Evolutionary conservation across 306 rosid species (phyloP), one percentile per base, ranked within the genome.

Genomic region (Morella rubra): DNA sequence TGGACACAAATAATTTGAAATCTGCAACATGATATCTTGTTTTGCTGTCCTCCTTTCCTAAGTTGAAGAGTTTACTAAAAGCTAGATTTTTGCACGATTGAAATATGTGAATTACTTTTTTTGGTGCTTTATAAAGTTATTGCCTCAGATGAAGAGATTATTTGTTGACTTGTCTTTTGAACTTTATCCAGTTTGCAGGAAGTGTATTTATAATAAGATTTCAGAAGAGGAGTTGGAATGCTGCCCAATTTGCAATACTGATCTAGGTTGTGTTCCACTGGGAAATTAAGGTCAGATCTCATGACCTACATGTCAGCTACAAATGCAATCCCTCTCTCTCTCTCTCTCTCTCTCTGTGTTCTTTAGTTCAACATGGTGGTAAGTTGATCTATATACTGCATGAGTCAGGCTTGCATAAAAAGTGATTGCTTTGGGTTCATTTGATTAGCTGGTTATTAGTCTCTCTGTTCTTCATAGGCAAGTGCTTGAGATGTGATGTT

Each of bases 131-230:
- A 49, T 52, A 32, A 7, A 5, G n/a, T 71, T 67, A 22, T 55
- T 73, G 52, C 50, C 47, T 56, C 37, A 20, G 37, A 42, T 49
- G 76, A 79, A 22, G 27, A 19, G 16, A 24, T 67, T 58, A 60
- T 77, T 53, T 80, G 51, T 84, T 61, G 56, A 61, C 19, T 73
- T 52, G 18, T 56, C 60, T 12, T 71, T 55, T 50, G 74, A 32
- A 82, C 46, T 77, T 80, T 72, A 24, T 81, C 64, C 86, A 94
- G 98, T 94, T 84, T 94, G 97, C 96, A 92, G 93, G 90, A 89
- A 86, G 81, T 94, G 98, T 80, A 90, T 94, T 54, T 76, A 83
- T 73, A 82, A 76, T 22, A 88, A 87, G 87, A 80, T 94, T 42
- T 69, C 83, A 1, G 90, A 92, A 0, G 92, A 90, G 59, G 96